A percentile compares a stretch with the other conserved stretches of the same genome.
These are phyloP conservation scores for Suhomyces chickasaworum DNA, from an alignment of 1,139 yeast genomes.

Conservation along the genomic window DNA sequence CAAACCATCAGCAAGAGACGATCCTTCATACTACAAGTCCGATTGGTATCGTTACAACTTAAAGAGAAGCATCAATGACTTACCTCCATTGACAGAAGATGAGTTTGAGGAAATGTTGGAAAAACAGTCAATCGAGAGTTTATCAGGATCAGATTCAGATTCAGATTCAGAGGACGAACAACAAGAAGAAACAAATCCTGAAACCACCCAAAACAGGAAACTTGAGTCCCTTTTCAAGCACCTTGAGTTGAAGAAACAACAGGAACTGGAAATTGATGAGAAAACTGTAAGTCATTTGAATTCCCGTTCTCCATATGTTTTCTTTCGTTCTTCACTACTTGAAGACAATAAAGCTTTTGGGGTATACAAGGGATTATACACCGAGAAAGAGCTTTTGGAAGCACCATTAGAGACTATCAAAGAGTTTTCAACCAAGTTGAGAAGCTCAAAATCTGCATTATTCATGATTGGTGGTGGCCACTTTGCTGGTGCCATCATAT, in stretches of 20 bases:
- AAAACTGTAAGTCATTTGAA: slow-evolving; percentile 54
- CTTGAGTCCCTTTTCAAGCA: slow-evolving; percentile 35
- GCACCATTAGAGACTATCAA: slow-evolving; percentile 48
- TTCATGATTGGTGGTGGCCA: slow-evolving; percentile 98
- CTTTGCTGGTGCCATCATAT: slow-evolving; percentile 91
- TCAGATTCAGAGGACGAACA: slow-evolving; percentile 43
- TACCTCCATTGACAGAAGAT: slow-evolving; percentile 52
- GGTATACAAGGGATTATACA: slow-evolving; percentile 67
- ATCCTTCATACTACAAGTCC: slow-evolving; percentile 47
- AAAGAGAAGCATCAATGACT: slow-evolving; percentile 52
- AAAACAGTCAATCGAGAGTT: slow-evolving; percentile 53
- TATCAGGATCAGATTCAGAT: slow-evolving; percentile 58
- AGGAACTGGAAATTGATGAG: slow-evolving; percentile 25
- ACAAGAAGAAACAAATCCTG: slow-evolving; percentile 15
- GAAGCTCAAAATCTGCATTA: slow-evolving; percentile 59
- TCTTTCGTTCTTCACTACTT: slow-evolving; percentile 52
- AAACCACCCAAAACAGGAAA: slow-evolving; percentile 13
- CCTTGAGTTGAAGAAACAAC: slow-evolving; percentile 18
- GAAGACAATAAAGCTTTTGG: slow-evolving; percentile 58
- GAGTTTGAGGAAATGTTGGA: slow-evolving; percentile 62
- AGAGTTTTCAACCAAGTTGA: slow-evolving; percentile 27
- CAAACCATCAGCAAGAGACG: slow-evolving; percentile 3
- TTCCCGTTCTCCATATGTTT: slow-evolving; percentile 64
- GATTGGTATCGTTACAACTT: slow-evolving; percentile 65
- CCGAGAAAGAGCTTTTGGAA: slow-evolving; percentile 28